phyloP scores from a whole-genome alignment of 2,329 filamentous ascomycete genomes.

The Phyllachora maydis region DNA sequence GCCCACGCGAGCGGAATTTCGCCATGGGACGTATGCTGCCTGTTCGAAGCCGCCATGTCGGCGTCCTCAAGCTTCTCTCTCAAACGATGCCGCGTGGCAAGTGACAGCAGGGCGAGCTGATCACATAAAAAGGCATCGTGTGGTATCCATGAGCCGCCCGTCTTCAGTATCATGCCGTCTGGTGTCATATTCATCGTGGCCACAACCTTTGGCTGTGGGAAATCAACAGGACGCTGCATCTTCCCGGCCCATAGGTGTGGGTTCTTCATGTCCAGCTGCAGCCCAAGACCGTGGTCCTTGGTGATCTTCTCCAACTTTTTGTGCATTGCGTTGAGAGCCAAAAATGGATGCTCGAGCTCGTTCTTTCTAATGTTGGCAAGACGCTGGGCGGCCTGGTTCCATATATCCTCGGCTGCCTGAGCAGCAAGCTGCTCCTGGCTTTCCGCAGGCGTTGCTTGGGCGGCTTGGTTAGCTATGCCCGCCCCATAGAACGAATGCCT shows the following conservation, averaged over 20 bases:
- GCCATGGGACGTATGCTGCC: conserved; percentile 64
- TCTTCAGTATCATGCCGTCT: conserved; percentile 38
- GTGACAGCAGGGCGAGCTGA: conserved; percentile 62
- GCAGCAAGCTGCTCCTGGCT: conserved; percentile 44
- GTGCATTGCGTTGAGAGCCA: conserved; percentile 41
- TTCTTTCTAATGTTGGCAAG: conserved; percentile 40
- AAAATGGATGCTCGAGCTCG: conserved; percentile 54
- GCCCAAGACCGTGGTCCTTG: conserved; percentile 30
- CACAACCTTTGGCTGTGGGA: conserved; percentile 28
- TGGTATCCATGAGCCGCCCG: conserved; percentile 49
- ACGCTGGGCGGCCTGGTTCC: conserved; percentile 41
- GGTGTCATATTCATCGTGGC: conserved; percentile 34
- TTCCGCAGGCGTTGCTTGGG: conserved; percentile 19
- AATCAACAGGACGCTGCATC: conserved; percentile 26
- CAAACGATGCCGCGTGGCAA: conserved; percentile 64
- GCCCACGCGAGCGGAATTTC: conserved; percentile 57
- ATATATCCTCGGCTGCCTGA: conserved; percentile 42
- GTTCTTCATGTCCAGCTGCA: conserved; percentile 35
- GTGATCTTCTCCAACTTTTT: conserved; percentile 36
- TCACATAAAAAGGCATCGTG: conserved; percentile 61
- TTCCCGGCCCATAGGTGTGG: conserved; percentile 20
- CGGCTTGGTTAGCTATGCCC: conserved; percentile 43
- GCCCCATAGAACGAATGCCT: conserved; percentile 42
- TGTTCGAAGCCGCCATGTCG: conserved; percentile 44
- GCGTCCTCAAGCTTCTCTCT: conserved; percentile 62